Base-by-base conservation (phyloP, 225 moss, liverwort and hornwort genomes). In the Neckera pumila region DNA sequence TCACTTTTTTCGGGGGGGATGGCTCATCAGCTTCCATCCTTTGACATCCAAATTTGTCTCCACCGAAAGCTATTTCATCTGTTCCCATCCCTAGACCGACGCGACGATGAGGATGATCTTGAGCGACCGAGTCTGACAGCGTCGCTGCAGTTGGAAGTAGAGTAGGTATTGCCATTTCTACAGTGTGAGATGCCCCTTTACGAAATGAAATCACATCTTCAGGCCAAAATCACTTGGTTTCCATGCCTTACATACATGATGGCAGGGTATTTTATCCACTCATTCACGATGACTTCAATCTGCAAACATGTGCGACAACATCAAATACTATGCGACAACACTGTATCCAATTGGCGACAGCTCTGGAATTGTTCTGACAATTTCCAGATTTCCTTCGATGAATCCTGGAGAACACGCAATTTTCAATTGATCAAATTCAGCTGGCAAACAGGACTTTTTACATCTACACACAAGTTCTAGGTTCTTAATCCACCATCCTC, bases 1-100 rank as follows among this genome's bases (percentile, higher is more conserved):
- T 94, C 74, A 88, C 66, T 85, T 88, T 94, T 87, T 88, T 93
- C 75, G 86, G 75, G 47, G 90, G 92, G 33, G 90, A 86, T 60
- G 79, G 89, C 81, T 84, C 91, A 59, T 79, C 86, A 63, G 78
- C 72, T 86, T 93, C 89, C 91, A 91, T 89, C 82, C 78, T 88
- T 79, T 28, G 61, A 86, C 88, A 82, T 72, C 82, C 88, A 76
- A 89, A 38, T 49, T 85, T 84, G 16, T 87, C 89, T 86, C 78
- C 78, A 73, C 73, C 75, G 58, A 47, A 84, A 56, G 76, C 64
- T 43, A 71, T 71, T 85, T 72, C 84, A 82, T 87, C 90, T 90
- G 79, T 56, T 89, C 84, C 88, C 49, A 91, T 71, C 84, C 92
- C 87, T 88, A 86, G 65, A 65, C 85, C 80, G 64, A 77, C 90